Evolutionary conservation across 495 filamentous ascomycete genomes (phyloP).

Genomic region (Aspergillus avenaceus): DNA sequence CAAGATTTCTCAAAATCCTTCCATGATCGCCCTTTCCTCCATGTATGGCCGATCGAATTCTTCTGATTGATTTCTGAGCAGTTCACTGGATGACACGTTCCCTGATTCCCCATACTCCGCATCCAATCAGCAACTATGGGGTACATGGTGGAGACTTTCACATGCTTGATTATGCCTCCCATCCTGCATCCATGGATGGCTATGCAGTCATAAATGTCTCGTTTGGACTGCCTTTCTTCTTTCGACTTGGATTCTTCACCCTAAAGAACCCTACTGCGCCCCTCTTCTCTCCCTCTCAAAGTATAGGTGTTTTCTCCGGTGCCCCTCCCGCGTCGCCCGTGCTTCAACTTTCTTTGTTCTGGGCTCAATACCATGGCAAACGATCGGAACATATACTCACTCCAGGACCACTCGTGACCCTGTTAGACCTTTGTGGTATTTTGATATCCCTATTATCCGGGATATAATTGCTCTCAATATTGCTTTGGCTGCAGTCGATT

Average conservation of each 20-base stretch:
- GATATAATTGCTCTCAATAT: no score
- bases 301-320: not conserved
- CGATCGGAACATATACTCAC: not conserved
- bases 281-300: not conserved
- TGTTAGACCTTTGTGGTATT: not conserved
- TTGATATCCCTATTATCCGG: no score
- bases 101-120: not conserved
- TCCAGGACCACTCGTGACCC: not conserved
- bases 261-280: not conserved
- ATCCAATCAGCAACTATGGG: slow-evolving; percentile 1
- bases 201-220: not conserved
- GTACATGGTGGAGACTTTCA: slow-evolving; percentile 26
- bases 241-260: not conserved
- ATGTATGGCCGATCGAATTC: not conserved
- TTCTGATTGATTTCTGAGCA: not conserved
- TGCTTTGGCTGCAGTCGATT: not conserved
- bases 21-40: not conserved
- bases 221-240: not conserved
- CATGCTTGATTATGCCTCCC: slow-evolving; percentile 23
- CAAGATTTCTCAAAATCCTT: no score
- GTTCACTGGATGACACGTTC: not conserved
- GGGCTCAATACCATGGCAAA: not conserved
- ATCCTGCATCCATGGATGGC: slow-evolving; percentile 13
- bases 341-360: not conserved
- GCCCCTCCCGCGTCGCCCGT: not conserved